phyloP scores from a whole-genome alignment of 306 rosid species.

The Senna tora region DNA sequence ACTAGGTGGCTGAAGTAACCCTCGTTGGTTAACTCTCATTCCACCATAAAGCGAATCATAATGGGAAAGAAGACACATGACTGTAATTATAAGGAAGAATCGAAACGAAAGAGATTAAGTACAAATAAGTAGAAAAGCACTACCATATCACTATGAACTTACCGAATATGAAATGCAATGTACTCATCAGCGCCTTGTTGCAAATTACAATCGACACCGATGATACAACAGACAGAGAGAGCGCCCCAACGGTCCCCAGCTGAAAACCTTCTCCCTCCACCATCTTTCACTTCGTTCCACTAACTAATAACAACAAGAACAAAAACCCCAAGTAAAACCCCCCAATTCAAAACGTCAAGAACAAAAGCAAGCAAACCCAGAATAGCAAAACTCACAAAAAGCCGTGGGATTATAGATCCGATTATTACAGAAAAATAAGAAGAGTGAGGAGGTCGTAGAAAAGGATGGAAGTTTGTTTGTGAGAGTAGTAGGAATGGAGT shows the following conservation, averaged over 20 bases:
- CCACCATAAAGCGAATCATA: neutral
- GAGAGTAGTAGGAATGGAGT: conserved; percentile 3
- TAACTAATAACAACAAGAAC: neutral
- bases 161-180: conserved; percentile 79
- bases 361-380: conserved; percentile 6
- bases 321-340: conserved; percentile 9
- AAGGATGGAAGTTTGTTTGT: neutral
- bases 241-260: conserved; percentile 80
- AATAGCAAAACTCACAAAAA: conserved; percentile 31
- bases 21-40: neutral
- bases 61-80: neutral
- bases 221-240: conserved; percentile 80
- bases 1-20: neutral
- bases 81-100: neutral
- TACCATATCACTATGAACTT: conserved; percentile 31
- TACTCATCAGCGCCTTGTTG: conserved; percentile 77
- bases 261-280: conserved; percentile 72
- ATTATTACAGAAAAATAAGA: neutral
- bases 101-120: neutral
- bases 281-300: conserved; percentile 50
- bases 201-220: conserved; percentile 90
- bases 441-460: neutral
- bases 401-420: conserved; percentile 25
- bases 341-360: neutral
- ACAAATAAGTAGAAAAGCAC: conserved; percentile 1